Percentiles rank a stretch among this genome's conserved stretches.
phyloP scores from a whole-genome alignment of 257 asterid species.

The Osmanthus fragrans region DNA sequence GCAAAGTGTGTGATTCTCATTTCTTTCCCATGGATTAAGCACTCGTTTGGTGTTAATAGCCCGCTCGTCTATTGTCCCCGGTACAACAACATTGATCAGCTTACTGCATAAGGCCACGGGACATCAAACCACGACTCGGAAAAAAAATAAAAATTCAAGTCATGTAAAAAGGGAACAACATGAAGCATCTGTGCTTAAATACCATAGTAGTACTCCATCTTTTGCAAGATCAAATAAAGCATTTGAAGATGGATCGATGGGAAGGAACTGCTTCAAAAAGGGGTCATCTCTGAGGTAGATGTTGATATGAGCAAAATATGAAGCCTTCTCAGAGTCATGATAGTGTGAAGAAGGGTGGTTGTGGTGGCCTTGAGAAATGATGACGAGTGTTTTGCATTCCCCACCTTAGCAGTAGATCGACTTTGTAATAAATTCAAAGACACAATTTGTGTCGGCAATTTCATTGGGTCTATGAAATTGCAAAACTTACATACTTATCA shows the following conservation, averaged over 20 bases:
- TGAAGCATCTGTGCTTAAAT: conserved; percentile 31
- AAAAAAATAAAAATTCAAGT: background rate
- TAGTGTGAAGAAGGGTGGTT: conserved; percentile 86
- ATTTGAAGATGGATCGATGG: conserved; percentile 70
- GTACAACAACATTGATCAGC: conserved; percentile 94
- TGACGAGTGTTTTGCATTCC: conserved; percentile 59
- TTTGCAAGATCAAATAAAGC: conserved; percentile 83
- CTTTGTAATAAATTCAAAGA: too few relatives aligned
- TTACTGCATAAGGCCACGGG: conserved; percentile 53
- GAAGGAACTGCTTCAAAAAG: conserved; percentile 87
- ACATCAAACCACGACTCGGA: conserved; percentile 1
- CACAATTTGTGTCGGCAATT: too few relatives aligned
- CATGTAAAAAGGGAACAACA: conserved; percentile 23
- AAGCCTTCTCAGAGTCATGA: conserved; percentile 79
- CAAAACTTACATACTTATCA: too few relatives aligned
- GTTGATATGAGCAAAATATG: conserved; percentile 91
- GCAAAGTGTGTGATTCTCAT: conserved; percentile 90
- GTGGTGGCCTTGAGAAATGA: conserved; percentile 88
- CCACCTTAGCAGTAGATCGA: conserved; percentile 58
- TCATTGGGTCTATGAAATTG: too few relatives aligned
- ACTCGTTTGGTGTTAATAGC: conserved; percentile 83
- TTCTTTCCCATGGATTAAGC: conserved; percentile 97
- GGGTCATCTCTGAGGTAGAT: conserved; percentile 95
- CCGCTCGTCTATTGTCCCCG: conserved; percentile 87
- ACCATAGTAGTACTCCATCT: conserved; percentile 94